Conservation (phyloP, 306 rosid genomes). For the Dryas drummondii region DNA sequence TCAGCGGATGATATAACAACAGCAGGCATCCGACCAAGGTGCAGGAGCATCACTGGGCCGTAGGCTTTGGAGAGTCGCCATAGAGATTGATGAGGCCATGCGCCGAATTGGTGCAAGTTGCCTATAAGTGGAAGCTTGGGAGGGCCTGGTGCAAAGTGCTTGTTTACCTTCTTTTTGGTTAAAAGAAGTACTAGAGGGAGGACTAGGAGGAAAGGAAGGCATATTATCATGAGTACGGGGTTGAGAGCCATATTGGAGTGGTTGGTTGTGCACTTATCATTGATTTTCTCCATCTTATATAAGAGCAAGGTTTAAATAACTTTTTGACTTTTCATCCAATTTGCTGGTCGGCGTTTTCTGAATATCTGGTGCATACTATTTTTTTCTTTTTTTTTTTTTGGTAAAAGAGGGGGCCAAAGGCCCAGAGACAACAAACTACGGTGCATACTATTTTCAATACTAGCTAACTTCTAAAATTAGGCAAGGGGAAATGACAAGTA, state of each 20-base stretch:
- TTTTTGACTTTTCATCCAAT: no score
- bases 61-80: conserved; percentile 38
- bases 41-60: conserved; percentile 54
- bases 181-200: neutral
- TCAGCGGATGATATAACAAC: conserved; percentile 24
- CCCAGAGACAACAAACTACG: no score
- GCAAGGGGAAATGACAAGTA: no score
- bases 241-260: neutral
- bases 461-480: no score
- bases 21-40: conserved; percentile 22
- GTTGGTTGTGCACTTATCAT: no score
- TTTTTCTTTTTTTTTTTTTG: no score
- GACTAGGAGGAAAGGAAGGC: neutral
- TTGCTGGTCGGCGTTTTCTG: no score
- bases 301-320: no score
- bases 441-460: no score
- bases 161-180: neutral
- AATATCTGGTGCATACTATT: no score
- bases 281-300: no score
- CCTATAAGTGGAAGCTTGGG: conserved; percentile 54
- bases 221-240: neutral
- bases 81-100: conserved; percentile 27
- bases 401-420: no score
- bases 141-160: conserved; percentile 46
- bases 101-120: conserved; percentile 46